Conservation (phyloP, 176 grass and related monocot genomes). For the Zea luxurians region DNA sequence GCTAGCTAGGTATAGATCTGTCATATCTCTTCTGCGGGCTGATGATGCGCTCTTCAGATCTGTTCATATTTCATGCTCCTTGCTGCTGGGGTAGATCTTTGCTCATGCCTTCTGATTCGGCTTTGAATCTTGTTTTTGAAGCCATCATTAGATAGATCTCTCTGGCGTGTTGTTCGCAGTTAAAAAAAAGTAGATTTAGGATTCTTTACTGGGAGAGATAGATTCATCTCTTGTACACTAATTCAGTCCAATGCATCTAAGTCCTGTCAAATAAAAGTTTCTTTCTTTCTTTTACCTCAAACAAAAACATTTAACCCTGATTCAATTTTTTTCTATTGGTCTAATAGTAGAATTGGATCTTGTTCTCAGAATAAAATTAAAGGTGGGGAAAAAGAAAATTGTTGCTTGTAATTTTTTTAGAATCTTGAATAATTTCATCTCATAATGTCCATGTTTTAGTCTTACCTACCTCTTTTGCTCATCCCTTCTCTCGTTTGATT, state of each 20-base stretch:
- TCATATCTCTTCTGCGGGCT: not conserved
- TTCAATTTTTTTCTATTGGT: not conserved
- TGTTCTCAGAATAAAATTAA: not conserved
- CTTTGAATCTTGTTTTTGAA: not conserved
- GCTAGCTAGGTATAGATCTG: not conserved
- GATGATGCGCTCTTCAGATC: slow-evolving; percentile 28
- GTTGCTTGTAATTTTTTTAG: not conserved
- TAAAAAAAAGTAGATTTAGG: not conserved
- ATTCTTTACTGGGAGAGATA: not conserved
- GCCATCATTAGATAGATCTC: not conserved
- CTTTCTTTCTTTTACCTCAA: not conserved
- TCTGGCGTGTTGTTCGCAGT: not conserved
- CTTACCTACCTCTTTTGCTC: not conserved
- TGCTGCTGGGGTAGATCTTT: not conserved
- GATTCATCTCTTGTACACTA: not conserved
- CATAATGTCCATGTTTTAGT: not conserved
- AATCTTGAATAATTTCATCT: not conserved
- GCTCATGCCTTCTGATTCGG: not conserved
- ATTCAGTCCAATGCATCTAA: not conserved
- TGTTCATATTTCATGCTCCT: slow-evolving; percentile 44
- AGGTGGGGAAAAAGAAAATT: not conserved
- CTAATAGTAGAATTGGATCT: not conserved
- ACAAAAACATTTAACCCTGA: not conserved
- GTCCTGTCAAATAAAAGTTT: not conserved
- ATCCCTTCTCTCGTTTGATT: slow-evolving; percentile 12